These are phyloP conservation scores for Meripilus lineatus DNA, from an alignment of 1,284 basidiomycete genomes.

Conservation along the genomic window DNA sequence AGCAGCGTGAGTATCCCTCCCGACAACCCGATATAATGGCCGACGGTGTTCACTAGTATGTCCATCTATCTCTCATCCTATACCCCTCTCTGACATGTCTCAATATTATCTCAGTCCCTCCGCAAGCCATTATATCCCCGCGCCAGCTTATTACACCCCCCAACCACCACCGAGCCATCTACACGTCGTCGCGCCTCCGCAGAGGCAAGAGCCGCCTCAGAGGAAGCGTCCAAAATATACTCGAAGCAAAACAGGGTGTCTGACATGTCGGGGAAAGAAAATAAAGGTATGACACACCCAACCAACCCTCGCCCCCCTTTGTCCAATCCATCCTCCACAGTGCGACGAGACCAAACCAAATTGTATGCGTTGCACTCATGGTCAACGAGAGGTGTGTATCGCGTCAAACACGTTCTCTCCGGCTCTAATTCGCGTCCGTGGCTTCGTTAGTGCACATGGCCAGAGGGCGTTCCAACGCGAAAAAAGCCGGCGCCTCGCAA, in stretches of 20 bases:
- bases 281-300: constrained; percentile 57
- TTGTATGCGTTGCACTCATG: constrained; percentile 75
- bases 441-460: constrained; percentile 69
- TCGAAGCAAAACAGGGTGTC: constrained; percentile 78
- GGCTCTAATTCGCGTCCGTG: constrained; percentile 15
- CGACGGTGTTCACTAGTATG: constrained; percentile 58
- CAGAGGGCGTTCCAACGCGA: constrained; percentile 60
- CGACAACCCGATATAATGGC: constrained; percentile 43
- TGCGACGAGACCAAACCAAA: constrained; percentile 80
- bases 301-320: constrained; percentile 4
- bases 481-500: constrained; percentile 47
- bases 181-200: constrained; percentile 1
- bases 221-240: constrained; percentile 84
- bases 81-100: constrained; percentile 11
- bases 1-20: constrained; percentile 22
- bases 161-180: constrained; percentile 30
- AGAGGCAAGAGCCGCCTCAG: constrained; percentile 41
- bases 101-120: constrained; percentile 29
- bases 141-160: constrained; percentile 41
- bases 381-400: constrained; percentile 63
- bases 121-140: constrained; percentile 38
- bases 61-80: constrained; percentile 17
- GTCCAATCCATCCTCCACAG: too few species aligned
- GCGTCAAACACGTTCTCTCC: constrained; percentile 9
- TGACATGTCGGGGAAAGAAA: constrained; percentile 83